Conservation (phyloP, 768 basidiomycete genomes). For the Arthromyces matolae region DNA sequence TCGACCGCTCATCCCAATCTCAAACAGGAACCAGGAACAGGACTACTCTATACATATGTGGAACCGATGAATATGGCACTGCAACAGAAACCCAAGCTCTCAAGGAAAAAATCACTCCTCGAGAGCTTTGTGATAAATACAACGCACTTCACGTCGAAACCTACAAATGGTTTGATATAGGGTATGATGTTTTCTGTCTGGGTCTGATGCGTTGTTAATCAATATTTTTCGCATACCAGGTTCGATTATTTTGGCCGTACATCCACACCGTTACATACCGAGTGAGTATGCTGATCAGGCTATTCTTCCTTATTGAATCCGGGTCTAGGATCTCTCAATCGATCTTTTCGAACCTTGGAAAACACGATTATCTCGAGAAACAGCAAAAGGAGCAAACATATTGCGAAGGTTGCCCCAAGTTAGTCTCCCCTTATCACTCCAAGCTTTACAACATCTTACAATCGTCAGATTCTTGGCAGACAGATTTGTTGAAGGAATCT, state of each 20-base stretch:
- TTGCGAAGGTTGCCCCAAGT: conserved; percentile 89
- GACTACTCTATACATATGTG: conserved; percentile 91
- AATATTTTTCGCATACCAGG: conserved; percentile 32
- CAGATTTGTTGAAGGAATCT: conserved; percentile 96
- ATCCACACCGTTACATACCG: conserved; percentile 83
- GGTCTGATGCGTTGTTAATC: neutral
- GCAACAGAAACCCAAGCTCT: conserved; percentile 97
- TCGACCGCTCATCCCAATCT: neutral
- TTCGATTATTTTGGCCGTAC: conserved; percentile 98
- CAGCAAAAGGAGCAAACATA: conserved; percentile 92
- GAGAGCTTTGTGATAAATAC: conserved; percentile 88
- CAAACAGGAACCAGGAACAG: conserved; percentile 71
- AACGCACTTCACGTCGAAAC: conserved; percentile 84
- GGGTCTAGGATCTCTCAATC: conserved; percentile 80
- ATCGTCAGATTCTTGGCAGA: conserved; percentile 83
- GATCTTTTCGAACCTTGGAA: conserved; percentile 80
- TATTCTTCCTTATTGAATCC: neutral
- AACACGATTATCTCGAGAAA: conserved; percentile 72
- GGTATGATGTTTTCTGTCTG: conserved; percentile 43
- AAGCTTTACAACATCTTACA: neutral
- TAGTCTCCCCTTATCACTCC: conserved; percentile 23
- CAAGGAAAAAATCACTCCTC: conserved; percentile 79
- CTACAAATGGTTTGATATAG: conserved; percentile 97
- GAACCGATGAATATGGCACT: conserved; percentile 99
- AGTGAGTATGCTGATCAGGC: conserved; percentile 50